Evolutionary conservation across 768 basidiomycete genomes (phyloP), one percentile per base, ranked within the genome.

Genomic region (Rhizopogon vesiculosus): DNA sequence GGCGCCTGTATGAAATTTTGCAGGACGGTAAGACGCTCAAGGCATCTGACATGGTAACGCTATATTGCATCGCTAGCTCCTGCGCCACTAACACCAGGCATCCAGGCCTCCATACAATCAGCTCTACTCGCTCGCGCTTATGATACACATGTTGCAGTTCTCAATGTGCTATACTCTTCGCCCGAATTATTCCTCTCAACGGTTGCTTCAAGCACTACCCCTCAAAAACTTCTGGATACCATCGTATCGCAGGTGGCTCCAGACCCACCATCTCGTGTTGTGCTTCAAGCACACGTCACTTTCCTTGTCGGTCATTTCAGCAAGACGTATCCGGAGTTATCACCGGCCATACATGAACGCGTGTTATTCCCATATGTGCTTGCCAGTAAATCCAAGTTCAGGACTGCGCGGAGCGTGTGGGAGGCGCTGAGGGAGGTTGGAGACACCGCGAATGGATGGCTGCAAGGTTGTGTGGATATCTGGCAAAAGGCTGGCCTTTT

Each of bases 311-410:
- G 72, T 0, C 74, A 80, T 35, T 77, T 89, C 55, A 55, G 66
- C 29, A 62, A 62, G 6, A 45, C 55, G 0, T 58, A 74, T 43
- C 69, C 76, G 3, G 56, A 66, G 3, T 2, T 62, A n/a, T n/a
- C 53, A 4, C 38, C 69, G 25, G 66, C 71, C 29, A 66, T 79
- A 25, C 81, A 83, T 57, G 73, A 81, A 58, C 70, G 74, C 33
- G 65, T 86, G 1, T 69, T 95, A 53, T 89, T 92, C 64, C 88
- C 92, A 0, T 82, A 83, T 63, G 71, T 95, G 43, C 67, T 95
- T 15, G 86, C 82, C 61, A 86, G 89, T 7, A 91, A 88, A 63
- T 70, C 86, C 3, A 78, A 85, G 50, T 80, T 86, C 57, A 85
- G 83, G 64, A 87, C 82, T 0, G 77, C 83, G 0, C 77, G 81